Percentiles rank a stretch among this genome's conserved stretches.
Conservation (phyloP, 257 asterid species). For the Salvia hispanica region DNA sequence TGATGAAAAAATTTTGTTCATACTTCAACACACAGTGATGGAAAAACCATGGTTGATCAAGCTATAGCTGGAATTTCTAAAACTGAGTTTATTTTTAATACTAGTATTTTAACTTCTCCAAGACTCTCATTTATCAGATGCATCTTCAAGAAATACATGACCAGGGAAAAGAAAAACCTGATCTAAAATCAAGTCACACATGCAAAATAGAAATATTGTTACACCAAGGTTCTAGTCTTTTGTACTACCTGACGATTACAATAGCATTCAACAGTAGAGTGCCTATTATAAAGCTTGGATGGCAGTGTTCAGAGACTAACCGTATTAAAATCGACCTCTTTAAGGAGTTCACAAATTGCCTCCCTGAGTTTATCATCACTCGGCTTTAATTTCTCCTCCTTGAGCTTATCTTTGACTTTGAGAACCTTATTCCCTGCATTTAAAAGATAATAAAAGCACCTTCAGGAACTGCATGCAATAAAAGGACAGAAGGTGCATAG, state of each 20-base stretch:
- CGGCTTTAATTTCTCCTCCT: slow-evolving; percentile 49
- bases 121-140: slow-evolving; percentile 16
- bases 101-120: not conserved
- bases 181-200: not conserved
- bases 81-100: not conserved
- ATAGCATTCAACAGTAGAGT: slow-evolving; percentile 6
- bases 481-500: not conserved
- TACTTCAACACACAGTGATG: not conserved
- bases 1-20: not conserved
- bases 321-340: slow-evolving; percentile 67
- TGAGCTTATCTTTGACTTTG: slow-evolving; percentile 48
- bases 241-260: slow-evolving; percentile 1
- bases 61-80: not conserved
- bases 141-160: not conserved
- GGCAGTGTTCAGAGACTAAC: slow-evolving; percentile 38
- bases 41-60: not conserved
- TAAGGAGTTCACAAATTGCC: slow-evolving; percentile 53
- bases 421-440: slow-evolving; percentile 50
- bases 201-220: not conserved
- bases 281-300: not conserved
- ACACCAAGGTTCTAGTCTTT: slow-evolving; percentile 8
- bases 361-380: slow-evolving; percentile 49
- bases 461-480: slow-evolving; percentile 12
- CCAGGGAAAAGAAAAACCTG: not conserved
- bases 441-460: slow-evolving; percentile 23